These are phyloP conservation scores for Ascosphaera apis DNA, from an alignment of 2,329 filamentous ascomycete genomes.

Conservation along the genomic window DNA sequence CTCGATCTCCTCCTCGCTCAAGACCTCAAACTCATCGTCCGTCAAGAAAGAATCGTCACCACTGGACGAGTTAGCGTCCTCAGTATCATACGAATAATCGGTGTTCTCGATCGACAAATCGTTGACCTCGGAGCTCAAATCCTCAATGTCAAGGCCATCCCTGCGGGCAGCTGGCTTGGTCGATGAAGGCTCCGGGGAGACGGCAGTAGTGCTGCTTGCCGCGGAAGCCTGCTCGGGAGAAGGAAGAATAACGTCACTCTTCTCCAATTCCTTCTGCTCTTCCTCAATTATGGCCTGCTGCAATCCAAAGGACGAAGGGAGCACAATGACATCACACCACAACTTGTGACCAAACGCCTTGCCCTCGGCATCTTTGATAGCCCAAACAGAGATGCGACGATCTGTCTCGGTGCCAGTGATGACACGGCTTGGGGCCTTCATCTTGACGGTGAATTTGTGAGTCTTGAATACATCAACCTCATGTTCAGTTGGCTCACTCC, in stretches of 20 bases:
- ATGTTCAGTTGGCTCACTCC: constrained; percentile 54
- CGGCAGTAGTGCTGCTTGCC: not conserved
- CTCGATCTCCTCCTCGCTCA: not conserved
- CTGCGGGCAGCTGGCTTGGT: not conserved
- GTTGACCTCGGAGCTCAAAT: not conserved
- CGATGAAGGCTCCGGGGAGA: not conserved
- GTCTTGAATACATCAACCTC: constrained; percentile 51
- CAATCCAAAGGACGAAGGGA: constrained; percentile 9
- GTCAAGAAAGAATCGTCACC: constrained; percentile 10
- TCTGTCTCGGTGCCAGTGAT: constrained; percentile 26
- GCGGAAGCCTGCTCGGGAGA: not conserved
- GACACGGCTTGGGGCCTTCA: constrained; percentile 51
- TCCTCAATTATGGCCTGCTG: not conserved
- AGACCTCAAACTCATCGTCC: constrained; percentile 9
- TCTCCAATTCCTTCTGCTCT: not conserved
- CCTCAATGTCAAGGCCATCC: not conserved
- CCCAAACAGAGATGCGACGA: constrained; percentile 87
- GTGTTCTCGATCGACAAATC: not conserved
- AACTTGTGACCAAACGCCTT: constrained; percentile 74
- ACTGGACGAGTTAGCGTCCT: not conserved
- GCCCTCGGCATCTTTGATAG: constrained; percentile 59
- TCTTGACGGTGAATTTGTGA: constrained; percentile 57
- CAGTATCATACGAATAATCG: not conserved
- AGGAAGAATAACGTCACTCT: not conserved
- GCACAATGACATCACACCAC: constrained; percentile 76